These are phyloP conservation scores for Wilhelminamyces savonicus DNA, from an alignment of 805 yeast species.

Conservation along the genomic window DNA sequence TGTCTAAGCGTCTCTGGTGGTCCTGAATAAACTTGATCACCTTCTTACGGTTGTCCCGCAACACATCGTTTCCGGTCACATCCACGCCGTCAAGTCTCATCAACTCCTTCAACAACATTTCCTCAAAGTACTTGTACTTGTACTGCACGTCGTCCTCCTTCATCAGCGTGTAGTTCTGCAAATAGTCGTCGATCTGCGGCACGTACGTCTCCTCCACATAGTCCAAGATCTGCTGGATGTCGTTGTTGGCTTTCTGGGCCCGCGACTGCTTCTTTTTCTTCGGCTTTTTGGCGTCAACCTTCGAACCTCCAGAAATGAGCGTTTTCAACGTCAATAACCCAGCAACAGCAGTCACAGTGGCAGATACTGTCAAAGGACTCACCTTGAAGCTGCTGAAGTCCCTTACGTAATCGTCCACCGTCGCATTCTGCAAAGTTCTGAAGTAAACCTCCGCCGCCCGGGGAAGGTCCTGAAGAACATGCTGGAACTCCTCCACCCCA, in stretches of 20 bases:
- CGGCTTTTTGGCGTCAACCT: constrained; percentile 9
- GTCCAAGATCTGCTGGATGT: constrained; percentile 34
- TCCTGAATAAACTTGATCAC: constrained; percentile 56
- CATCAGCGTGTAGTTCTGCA: constrained; percentile 19
- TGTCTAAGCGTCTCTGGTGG: constrained; percentile 52
- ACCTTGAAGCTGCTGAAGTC: constrained; percentile 24
- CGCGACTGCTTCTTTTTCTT: constrained; percentile 31
- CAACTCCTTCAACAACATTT: constrained; percentile 58
- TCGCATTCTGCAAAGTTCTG: constrained; percentile 6
- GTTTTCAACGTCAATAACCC: constrained; percentile 18
- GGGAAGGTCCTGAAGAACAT: constrained; percentile 4
- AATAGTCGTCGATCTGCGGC: constrained; percentile 29
- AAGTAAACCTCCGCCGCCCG: too few species aligned
- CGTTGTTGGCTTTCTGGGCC: constrained; percentile 34
- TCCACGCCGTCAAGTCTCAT: constrained; percentile 65
- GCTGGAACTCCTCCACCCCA: constrained; percentile 6
- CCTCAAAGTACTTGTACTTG: constrained; percentile 55
- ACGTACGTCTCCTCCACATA: constrained; percentile 34
- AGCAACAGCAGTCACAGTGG: constrained; percentile 23
- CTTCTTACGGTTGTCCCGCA: constrained; percentile 54
- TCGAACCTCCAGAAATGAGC: constrained; percentile 5
- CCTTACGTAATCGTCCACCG: constrained; percentile 16
- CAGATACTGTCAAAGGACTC: constrained; percentile 29
- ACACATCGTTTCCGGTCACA: constrained; percentile 39
- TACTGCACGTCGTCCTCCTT: constrained; percentile 32